Conservation (phyloP, 2,329 filamentous ascomycete genomes). For the Neospermospora avenae region DNA sequence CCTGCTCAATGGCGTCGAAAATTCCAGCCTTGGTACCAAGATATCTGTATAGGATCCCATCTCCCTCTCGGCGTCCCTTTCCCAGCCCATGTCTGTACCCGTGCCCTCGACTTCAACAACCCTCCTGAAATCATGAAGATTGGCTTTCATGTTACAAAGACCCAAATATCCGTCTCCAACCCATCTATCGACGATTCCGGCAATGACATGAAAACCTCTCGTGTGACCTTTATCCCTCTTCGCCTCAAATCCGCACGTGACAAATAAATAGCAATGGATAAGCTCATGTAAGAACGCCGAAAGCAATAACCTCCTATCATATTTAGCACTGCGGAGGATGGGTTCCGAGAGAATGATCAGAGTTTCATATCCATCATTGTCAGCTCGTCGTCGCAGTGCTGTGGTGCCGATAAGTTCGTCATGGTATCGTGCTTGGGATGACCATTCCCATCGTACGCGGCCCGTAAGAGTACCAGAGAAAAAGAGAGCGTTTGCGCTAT, state of each 20-base stretch:
- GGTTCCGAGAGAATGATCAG: conserved; percentile 59
- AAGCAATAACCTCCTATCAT: conserved; percentile 59
- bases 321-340: conserved; percentile 49
- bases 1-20: background rate
- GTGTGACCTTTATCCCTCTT: conserved; percentile 57
- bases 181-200: conserved; percentile 58
- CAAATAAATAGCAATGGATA: conserved; percentile 64
- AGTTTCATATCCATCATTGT: conserved; percentile 54
- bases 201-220: conserved; percentile 55
- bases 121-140: conserved; percentile 51
- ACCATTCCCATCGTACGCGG: conserved; percentile 63
- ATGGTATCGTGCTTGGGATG: conserved; percentile 48
- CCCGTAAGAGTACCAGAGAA: conserved; percentile 53
- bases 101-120: background rate
- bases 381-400: conserved; percentile 45
- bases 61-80: background rate
- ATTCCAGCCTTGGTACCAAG: background rate
- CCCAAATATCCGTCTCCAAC: conserved; percentile 51
- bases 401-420: conserved; percentile 60
- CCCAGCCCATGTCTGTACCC: background rate
- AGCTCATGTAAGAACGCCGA: conserved; percentile 65
- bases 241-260: conserved; percentile 57
- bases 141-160: conserved; percentile 58
- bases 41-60: background rate
- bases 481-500: conserved; percentile 60